These are phyloP conservation scores for Cyclospora cayetanensis DNA, from an alignment of 169 alveolate species.

Conservation along the genomic window DNA sequence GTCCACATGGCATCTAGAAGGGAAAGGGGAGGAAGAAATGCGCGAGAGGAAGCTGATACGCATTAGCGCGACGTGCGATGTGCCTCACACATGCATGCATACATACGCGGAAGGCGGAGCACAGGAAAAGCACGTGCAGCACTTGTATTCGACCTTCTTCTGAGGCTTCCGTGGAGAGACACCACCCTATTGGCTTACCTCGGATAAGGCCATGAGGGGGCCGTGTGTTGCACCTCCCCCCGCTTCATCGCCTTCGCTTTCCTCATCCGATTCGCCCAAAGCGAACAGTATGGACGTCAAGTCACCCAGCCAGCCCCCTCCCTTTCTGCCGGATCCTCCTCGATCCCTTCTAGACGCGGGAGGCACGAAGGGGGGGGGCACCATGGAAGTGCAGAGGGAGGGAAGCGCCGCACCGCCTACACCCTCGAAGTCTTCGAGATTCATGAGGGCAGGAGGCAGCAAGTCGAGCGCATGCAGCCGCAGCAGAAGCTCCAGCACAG, in stretches of 20 bases:
- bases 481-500: conserved; percentile 61
- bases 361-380: conserved; percentile 65
- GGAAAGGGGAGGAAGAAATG: no score
- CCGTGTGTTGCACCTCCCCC: conserved; percentile 31
- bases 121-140: no score
- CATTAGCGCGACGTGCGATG: no score
- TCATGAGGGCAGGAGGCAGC: conserved; percentile 66
- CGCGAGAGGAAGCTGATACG: no score
- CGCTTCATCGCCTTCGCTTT: conserved; percentile 61
- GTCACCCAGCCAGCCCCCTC: conserved; percentile 71
- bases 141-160: no score
- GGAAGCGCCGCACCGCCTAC: conserved; percentile 68
- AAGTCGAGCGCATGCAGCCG: conserved; percentile 68
- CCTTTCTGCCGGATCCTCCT: not conserved
- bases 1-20: no score
- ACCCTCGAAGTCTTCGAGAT: conserved; percentile 68
- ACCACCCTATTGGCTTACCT: conserved; percentile 23
- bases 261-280: conserved; percentile 66
- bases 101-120: no score
- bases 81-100: no score
- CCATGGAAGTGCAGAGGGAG: conserved; percentile 38
- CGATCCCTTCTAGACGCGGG: conserved; percentile 54
- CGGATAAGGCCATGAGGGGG: conserved; percentile 5
- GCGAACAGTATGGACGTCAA: conserved; percentile 66
- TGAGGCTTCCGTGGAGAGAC: no score